These are phyloP conservation scores for Fragilaria radians DNA, from an alignment of 108 stramenopile species.

Conservation along the genomic window DNA sequence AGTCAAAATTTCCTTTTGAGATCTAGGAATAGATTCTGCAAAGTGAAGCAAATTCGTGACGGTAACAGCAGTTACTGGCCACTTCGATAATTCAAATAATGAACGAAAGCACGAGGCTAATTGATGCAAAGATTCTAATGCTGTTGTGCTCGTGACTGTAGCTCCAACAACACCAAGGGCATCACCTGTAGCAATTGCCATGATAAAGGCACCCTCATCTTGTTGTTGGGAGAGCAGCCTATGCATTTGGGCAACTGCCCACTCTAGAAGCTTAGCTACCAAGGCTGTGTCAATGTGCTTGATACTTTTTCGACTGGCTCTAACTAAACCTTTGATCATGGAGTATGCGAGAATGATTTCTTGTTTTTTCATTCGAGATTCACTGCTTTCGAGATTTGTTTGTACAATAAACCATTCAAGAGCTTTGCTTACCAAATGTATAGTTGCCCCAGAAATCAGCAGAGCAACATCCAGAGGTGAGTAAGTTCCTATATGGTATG, in stretches of 20 bases:
- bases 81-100: not conserved
- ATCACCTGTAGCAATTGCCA: not conserved
- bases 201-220: not conserved
- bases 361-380: not conserved
- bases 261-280: not conserved
- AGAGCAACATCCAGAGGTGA: not conserved
- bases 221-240: not conserved
- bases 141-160: not conserved
- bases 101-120: not conserved
- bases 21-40: not conserved
- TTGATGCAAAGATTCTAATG: not conserved
- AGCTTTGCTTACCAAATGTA: not conserved
- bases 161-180: not conserved
- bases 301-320: not conserved
- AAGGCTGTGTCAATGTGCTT: not conserved
- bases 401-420: not conserved
- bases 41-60: not conserved
- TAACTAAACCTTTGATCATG: not conserved
- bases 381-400: not conserved
- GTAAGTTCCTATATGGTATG: not conserved
- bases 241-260: not conserved
- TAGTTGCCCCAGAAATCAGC: not conserved
- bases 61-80: not conserved
- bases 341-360: not conserved
- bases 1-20: conserved; percentile 6